Base-by-base conservation (phyloP, 1,284 basidiomycete genomes). In the Marasmius sp. region DNA sequence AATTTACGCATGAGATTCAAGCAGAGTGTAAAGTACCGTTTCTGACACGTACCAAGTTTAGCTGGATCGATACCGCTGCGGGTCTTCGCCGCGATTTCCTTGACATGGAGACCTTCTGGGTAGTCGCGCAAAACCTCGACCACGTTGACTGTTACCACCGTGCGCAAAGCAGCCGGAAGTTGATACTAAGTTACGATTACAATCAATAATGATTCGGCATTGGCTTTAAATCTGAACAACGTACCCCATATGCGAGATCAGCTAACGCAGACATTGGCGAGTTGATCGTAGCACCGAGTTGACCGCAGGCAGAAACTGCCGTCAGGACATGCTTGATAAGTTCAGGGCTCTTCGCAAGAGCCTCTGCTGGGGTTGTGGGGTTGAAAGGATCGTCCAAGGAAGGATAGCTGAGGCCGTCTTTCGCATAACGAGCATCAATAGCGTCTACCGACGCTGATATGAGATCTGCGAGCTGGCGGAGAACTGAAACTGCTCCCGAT, bases 111-210 rank as follows among this genome's bases (percentile, higher is more conserved):
- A 1, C 75, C 75, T 70, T 75, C 71, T 14, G 6, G 70, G 39
- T 48, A 72, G 63, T 78, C 74, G 0, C 74, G 70, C 37, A 79
- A 64, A 22, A 75, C 72, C 62, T 78, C 76, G 1, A 71, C 69
- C 7, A 75, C 69, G 60, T 75, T 70, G 1, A 66, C 63, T 18
- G 71, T 72, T 11, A 72, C 59, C 3, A 67, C 72, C 10, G 68
- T 66, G 5, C 72, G 63, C 4, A 77, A 62, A 18, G 66, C 63
- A 14, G 67, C 56, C 0, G 67, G 60, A 53, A 70, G 61, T 10
- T 68, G 65, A 43, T 69, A 62, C 68, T 74, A 57, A 1, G 27
- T 7, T 9, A 48, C 8, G 36, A 11, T 48, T 10, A 3, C 34
- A 66, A 20, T 2, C 36, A 36, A 14, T 3, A 52, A 9, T 16